Conservation (phyloP, 2,329 filamentous ascomycete species). For the Diaporthe vaccinii region DNA sequence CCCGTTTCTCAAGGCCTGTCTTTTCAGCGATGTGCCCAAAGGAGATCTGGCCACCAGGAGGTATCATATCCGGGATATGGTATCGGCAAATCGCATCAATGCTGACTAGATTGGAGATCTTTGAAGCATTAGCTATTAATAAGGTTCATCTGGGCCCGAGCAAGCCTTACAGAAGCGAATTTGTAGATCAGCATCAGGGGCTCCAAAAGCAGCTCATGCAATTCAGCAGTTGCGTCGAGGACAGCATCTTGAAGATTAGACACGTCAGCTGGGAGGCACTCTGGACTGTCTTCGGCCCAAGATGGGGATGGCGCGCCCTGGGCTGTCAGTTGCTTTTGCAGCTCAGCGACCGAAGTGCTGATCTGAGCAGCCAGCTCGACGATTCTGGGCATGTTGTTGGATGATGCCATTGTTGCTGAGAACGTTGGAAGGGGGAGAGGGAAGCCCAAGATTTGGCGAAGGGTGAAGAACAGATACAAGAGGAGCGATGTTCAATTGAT, state of each 20-base stretch:
- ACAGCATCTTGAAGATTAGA: slow-evolving; percentile 4
- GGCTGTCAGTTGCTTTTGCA: not conserved
- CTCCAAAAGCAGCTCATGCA: slow-evolving; percentile 15
- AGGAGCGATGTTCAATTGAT: not conserved
- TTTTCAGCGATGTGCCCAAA: not conserved
- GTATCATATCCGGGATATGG: slow-evolving; percentile 9
- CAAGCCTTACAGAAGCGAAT: not conserved
- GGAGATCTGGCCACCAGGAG: not conserved
- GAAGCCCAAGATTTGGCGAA: not conserved
- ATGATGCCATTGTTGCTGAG: not conserved
- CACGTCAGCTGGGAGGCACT: not conserved
- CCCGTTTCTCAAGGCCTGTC: not conserved
- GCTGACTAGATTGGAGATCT: slow-evolving; percentile 20
- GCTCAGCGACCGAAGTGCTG: not conserved
- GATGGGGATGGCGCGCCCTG: slow-evolving; percentile 5
- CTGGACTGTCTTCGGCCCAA: slow-evolving; percentile 2
- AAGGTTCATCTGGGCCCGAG: not conserved
- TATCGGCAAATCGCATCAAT: slow-evolving; percentile 15
- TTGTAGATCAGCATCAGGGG: slow-evolving; percentile 20
- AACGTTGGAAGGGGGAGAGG: not conserved
- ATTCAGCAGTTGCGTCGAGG: slow-evolving; percentile 12
- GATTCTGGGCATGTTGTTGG: not conserved
- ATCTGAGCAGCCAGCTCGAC: slow-evolving; percentile 23
- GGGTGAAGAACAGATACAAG: not conserved
- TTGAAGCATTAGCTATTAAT: not conserved